A percentile compares a stretch with the other conserved stretches of the same genome.
These are phyloP conservation scores for Krasilnikovozyma curviuscula DNA, from an alignment of 768 basidiomycete genomes.

Conservation along the genomic window DNA sequence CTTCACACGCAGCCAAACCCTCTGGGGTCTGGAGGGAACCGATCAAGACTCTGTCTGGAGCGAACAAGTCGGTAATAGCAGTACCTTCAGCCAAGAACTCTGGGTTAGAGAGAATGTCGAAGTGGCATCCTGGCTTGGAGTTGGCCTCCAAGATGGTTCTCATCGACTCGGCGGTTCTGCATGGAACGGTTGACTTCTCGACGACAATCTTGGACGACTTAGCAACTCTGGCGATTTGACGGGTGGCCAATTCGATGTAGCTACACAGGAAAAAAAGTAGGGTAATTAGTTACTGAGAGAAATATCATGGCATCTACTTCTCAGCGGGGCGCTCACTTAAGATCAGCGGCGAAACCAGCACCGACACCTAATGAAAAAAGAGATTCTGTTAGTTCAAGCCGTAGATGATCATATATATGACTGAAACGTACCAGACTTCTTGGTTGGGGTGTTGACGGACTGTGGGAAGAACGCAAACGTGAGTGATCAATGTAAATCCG, in stretches of 20 bases:
- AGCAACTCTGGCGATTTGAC: conserved; percentile 82
- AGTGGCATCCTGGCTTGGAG: conserved; percentile 71
- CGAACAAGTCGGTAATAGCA: conserved; percentile 70
- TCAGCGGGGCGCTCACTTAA: conserved; percentile 58
- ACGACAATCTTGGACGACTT: conserved; percentile 90
- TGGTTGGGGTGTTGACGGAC: conserved; percentile 55
- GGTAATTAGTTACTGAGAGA: background rate
- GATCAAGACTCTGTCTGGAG: conserved; percentile 88
- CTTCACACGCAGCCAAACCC: conserved; percentile 58
- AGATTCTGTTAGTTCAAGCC: background rate
- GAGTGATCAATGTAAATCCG: background rate
- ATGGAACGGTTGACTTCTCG: conserved; percentile 97
- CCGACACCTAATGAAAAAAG: conserved; percentile 39
- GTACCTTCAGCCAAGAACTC: conserved; percentile 99
- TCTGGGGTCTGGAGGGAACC: conserved; percentile 80
- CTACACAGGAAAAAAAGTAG: conserved; percentile 30
- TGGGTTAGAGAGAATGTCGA: conserved; percentile 97
- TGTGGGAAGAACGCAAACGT: background rate
- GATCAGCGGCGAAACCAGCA: conserved; percentile 92
- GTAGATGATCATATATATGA: background rate
- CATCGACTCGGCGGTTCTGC: conserved; percentile 97
- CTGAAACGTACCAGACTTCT: conserved; percentile 50
- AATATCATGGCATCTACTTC: too few relatives aligned
- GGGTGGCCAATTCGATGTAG: conserved; percentile 92
- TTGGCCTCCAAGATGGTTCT: conserved; percentile 97